Evolutionary conservation across 2,329 filamentous ascomycete genomes (phyloP), one percentile per base, ranked within the genome.

Genomic region (Aspergillus alliaceus): DNA sequence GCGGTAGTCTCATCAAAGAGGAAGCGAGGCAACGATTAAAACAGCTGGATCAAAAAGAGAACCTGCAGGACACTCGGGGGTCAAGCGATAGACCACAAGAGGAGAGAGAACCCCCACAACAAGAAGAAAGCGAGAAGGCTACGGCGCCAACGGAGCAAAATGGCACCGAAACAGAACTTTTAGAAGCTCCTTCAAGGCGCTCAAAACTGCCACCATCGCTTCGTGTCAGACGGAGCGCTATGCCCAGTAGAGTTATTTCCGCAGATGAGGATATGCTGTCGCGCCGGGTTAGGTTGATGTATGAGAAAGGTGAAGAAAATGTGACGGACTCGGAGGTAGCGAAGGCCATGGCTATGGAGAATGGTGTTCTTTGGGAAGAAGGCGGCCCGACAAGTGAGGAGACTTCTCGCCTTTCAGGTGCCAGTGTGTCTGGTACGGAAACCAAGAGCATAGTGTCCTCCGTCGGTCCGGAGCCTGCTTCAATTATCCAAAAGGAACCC

Each of bases 241-340:
- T 75, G 11, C 66, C 75, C 61, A 72, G 72, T 49, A 78, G 84
- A 56, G 79, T 82, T 20, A 78, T 88, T 29, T 88, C 86, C n/a
- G 76, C 83, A 2, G 85, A 88, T 63, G 86, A 88, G 68, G 84
- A 85, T 65, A 81, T 82, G 67, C 74, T 87, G 58, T 87, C 85
- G 31, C 80, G 83, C 59, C 84, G 84, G 60, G 84, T 88, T 34
- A 79, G 86, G 29, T 77, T 83, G 60, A 87, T 87, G 84, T 88
- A 87, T 66, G 82, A 84, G 60, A 80, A 82, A 59, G 85, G 85
- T 4, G 80, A 86, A 55, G 84, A 86, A 59, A 79, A 77, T 31
- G 81, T 82, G 34, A 72, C 69, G 7, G 76, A 78, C 52, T 67
- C 70, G 2, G 75, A 79, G 54, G 64, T 78, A 27, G 70, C 70